phyloP scores from a whole-genome alignment of 2,329 filamentous ascomycete species.

The Stachybotrys echinatus region DNA sequence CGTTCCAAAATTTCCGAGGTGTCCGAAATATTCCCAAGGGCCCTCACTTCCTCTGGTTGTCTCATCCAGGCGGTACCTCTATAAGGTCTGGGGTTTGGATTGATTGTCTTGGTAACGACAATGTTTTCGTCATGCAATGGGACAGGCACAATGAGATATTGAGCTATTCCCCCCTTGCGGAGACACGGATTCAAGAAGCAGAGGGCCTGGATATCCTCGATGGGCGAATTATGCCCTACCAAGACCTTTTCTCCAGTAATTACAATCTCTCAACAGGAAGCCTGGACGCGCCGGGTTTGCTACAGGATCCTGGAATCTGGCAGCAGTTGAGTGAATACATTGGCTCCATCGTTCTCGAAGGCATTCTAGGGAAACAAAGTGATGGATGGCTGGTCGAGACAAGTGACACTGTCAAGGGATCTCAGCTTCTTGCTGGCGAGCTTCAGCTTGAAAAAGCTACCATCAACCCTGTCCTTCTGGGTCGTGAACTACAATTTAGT shows the following conservation, averaged over 20 bases:
- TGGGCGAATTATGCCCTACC: constrained; percentile 39
- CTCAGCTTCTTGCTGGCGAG: constrained; percentile 29
- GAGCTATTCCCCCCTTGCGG: constrained; percentile 38
- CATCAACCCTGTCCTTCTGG: constrained; percentile 22
- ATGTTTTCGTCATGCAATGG: constrained; percentile 47
- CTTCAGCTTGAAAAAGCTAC: constrained; percentile 34
- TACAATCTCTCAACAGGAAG: constrained; percentile 10
- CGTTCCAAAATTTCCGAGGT: constrained; percentile 42
- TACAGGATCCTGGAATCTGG: constrained; percentile 38
- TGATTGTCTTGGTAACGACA: constrained; percentile 25
- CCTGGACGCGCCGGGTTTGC: constrained; percentile 5
- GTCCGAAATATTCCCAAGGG: constrained; percentile 51
- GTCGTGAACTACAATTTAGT: constrained; percentile 40
- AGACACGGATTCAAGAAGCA: constrained; percentile 39
- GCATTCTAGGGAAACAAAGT: constrained; percentile 36
- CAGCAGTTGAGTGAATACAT: constrained; percentile 44
- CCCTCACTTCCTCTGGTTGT: constrained; percentile 55
- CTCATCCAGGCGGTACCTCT: constrained; percentile 41
- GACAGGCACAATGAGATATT: constrained; percentile 51
- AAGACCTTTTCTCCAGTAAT: constrained; percentile 28
- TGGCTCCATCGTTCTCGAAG: constrained; percentile 35
- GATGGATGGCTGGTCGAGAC: constrained; percentile 50
- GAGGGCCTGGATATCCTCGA: constrained; percentile 33
- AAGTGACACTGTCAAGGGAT: constrained; percentile 43
- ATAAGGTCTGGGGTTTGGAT: constrained; percentile 55